These are phyloP conservation scores for Saccharomycopsis microspora DNA, from an alignment of 805 yeast species.

Conservation along the genomic window DNA sequence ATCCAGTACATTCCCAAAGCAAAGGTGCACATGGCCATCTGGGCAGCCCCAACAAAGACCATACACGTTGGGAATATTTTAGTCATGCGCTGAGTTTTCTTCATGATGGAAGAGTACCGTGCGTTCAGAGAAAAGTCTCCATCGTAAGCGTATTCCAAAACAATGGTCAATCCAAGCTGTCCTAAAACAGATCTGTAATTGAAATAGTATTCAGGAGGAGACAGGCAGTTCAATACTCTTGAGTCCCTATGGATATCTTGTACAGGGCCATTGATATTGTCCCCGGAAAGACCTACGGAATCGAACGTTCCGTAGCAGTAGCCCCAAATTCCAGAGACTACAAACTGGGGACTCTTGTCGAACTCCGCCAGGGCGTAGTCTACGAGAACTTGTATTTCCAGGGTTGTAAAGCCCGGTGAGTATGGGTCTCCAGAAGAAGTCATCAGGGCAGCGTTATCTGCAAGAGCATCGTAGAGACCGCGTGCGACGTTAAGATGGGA, in stretches of 20 bases:
- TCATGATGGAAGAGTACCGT: constrained; percentile 19
- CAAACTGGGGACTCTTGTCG: constrained; percentile 36
- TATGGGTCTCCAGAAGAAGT: constrained; percentile 19
- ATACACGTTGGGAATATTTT: constrained; percentile 23
- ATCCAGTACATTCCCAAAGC: background rate
- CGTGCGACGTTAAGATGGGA: constrained; percentile 39
- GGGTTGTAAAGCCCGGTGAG: constrained; percentile 31
- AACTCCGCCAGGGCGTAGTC: constrained; percentile 37
- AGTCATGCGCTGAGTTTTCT: constrained; percentile 17
- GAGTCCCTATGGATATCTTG: background rate
- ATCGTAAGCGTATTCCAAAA: constrained; percentile 38
- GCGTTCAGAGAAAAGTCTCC: constrained; percentile 21
- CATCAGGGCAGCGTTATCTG: constrained; percentile 24
- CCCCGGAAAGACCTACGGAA: constrained; percentile 1
- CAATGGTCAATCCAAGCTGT: constrained; percentile 29
- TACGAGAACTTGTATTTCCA: constrained; percentile 34
- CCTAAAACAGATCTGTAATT: constrained; percentile 34
- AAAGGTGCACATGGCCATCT: constrained; percentile 21
- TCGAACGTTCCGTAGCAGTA: constrained; percentile 33
- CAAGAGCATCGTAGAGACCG: constrained; percentile 38
- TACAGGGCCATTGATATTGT: background rate
- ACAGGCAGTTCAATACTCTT: background rate
- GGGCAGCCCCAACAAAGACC: constrained; percentile 21
- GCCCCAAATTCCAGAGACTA: constrained; percentile 28
- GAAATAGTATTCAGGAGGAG: constrained; percentile 22